Conservation (phyloP, 352 stramenopile species). For the Globisporangium echinulatum region DNA sequence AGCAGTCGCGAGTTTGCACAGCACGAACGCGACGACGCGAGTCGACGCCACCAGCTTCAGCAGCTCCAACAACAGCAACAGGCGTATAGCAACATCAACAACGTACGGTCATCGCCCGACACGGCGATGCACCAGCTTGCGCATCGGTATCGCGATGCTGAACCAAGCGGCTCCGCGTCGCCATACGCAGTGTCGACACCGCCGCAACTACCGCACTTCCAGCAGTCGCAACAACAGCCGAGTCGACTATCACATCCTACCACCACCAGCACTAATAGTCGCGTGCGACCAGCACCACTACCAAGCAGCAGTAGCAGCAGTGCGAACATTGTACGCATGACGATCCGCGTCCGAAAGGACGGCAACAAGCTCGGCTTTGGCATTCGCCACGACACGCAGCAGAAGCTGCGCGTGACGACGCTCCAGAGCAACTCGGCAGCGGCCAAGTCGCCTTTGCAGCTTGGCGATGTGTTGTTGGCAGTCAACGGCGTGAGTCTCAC, state of each 20-base stretch:
- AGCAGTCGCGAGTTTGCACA: background rate
- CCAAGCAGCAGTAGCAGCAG: background rate
- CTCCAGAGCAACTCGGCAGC: constrained; percentile 36
- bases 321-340: constrained; percentile 20
- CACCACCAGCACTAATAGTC: too few relatives aligned
- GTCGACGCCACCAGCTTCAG: background rate
- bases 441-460: constrained; percentile 29
- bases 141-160: background rate
- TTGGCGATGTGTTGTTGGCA: constrained; percentile 62
- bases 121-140: background rate
- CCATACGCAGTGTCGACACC: background rate
- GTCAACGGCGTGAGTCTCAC: constrained; percentile 56
- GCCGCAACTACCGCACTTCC: background rate
- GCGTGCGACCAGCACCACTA: background rate
- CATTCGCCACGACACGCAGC: constrained; percentile 52
- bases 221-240: too few relatives aligned
- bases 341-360: constrained; percentile 38
- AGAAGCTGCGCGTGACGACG: constrained; percentile 52
- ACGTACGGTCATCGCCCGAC: background rate
- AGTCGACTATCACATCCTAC: too few relatives aligned
- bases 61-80: background rate
- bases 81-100: background rate
- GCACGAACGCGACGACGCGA: background rate
- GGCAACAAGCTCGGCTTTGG: constrained; percentile 59
- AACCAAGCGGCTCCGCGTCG: constrained; percentile 3